Evolutionary conservation across 2,329 filamentous ascomycete species (phyloP).

Genomic region (Penicillium verrucosum): DNA sequence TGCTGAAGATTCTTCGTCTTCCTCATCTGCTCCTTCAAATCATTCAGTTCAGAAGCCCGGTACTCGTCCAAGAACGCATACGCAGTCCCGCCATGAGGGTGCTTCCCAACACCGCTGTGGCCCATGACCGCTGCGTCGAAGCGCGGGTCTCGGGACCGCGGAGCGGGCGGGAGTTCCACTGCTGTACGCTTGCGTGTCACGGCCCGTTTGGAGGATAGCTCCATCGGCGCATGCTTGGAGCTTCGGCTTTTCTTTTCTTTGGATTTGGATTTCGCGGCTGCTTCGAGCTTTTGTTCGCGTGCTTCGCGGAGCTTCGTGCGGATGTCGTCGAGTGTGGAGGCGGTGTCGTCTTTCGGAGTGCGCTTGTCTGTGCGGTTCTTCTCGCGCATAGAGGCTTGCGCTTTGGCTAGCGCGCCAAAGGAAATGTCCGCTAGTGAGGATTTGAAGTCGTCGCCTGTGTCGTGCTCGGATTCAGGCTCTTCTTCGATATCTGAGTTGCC

Average conservation of each 20-base stretch:
- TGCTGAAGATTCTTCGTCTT: constrained; percentile 62
- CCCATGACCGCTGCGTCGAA: constrained; percentile 66
- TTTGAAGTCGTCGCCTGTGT: constrained; percentile 34
- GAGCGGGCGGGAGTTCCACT: constrained; percentile 52
- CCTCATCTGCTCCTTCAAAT: constrained; percentile 66
- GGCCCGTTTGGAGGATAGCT: constrained; percentile 76
- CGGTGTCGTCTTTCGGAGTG: constrained; percentile 16
- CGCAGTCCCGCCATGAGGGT: constrained; percentile 57
- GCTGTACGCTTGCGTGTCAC: constrained; percentile 79
- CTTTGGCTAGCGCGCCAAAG: constrained; percentile 86
- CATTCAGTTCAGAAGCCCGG: constrained; percentile 74
- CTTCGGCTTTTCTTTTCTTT: constrained; percentile 46
- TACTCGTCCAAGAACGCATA: constrained; percentile 90
- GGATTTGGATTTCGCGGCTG: constrained; percentile 20
- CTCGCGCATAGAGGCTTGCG: constrained; percentile 65
- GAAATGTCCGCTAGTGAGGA: constrained; percentile 61
- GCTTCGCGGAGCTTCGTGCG: constrained; percentile 41
- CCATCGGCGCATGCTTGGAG: constrained; percentile 85
- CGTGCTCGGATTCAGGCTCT: constrained; percentile 24
- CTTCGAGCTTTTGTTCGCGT: constrained; percentile 30
- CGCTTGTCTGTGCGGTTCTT: constrained; percentile 31
- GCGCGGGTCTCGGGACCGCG: constrained; percentile 77
- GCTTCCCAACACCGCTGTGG: constrained; percentile 29
- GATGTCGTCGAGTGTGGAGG: constrained; percentile 36
- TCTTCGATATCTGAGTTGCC: constrained; percentile 34